phyloP scores from a whole-genome alignment of 306 rosid species.

The Rubus parviflorus region DNA sequence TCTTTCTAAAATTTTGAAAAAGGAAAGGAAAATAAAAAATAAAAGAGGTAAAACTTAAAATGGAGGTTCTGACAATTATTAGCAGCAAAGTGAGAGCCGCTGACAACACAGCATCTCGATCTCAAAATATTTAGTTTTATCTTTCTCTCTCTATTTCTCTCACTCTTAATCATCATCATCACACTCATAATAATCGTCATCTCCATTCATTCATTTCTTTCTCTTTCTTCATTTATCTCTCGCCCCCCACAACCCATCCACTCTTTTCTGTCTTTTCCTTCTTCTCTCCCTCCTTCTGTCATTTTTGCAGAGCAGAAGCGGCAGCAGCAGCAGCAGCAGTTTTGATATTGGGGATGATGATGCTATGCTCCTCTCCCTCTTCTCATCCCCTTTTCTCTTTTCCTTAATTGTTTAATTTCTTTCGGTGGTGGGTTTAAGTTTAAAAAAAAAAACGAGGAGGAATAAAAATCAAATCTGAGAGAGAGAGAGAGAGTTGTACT shows the following conservation, averaged over 20 bases:
- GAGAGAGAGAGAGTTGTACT: not conserved
- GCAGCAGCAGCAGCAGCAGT: slow-evolving; percentile 31
- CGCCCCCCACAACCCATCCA: slow-evolving; percentile 32
- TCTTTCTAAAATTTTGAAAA: not conserved
- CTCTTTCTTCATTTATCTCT: slow-evolving; percentile 34
- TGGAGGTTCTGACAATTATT: slow-evolving; percentile 34
- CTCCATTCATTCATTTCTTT: slow-evolving; percentile 35
- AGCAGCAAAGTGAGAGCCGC: slow-evolving; percentile 49
- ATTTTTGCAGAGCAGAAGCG: slow-evolving; percentile 11
- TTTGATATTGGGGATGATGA: slow-evolving; percentile 14
- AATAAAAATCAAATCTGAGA: slow-evolving; percentile 38
- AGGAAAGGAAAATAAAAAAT: not conserved
- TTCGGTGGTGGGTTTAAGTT: not conserved
- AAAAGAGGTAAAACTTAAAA: not conserved
- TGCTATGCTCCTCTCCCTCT: slow-evolving; percentile 9
- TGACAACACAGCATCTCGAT: slow-evolving; percentile 41
- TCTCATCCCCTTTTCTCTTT: not conserved
- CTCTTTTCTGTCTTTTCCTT: slow-evolving; percentile 15
- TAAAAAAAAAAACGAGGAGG: not conserved
- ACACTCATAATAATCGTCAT: slow-evolving; percentile 11
- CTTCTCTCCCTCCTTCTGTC: slow-evolving; percentile 7
- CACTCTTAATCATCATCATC: slow-evolving; percentile 38
- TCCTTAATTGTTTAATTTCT: slow-evolving; percentile 2
- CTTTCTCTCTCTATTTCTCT: slow-evolving; percentile 27
- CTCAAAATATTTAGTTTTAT: not conserved